These are phyloP conservation scores for Pseudogymnoascus sp. DNA, from an alignment of 2,329 filamentous ascomycete species.

Conservation along the genomic window DNA sequence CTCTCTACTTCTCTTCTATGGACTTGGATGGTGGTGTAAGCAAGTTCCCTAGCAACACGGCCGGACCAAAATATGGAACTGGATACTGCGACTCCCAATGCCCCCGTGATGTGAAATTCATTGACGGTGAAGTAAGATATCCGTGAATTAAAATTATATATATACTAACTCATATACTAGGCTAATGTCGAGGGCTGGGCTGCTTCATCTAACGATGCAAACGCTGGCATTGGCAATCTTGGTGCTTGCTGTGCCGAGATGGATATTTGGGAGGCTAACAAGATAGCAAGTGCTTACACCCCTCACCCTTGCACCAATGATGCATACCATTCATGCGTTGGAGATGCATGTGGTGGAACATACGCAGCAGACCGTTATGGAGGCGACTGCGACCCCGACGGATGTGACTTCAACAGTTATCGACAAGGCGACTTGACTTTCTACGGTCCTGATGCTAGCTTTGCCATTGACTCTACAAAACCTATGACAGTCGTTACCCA, in stretches of 20 bases:
- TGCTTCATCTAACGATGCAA: slow-evolving; percentile 37
- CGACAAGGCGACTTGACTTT: slow-evolving; percentile 45
- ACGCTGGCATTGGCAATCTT: slow-evolving; percentile 40
- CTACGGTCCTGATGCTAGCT: slow-evolving; percentile 41
- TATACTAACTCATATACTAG: slow-evolving; percentile 19
- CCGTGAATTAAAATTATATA: slow-evolving; percentile 29
- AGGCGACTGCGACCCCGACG: slow-evolving; percentile 48
- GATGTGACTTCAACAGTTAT: slow-evolving; percentile 50
- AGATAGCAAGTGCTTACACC: slow-evolving; percentile 44
- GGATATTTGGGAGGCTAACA: slow-evolving; percentile 56
- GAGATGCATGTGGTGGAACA: slow-evolving; percentile 33
- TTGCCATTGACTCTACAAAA: slow-evolving; percentile 38
- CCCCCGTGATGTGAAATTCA: slow-evolving; percentile 39
- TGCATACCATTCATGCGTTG: slow-evolving; percentile 35
- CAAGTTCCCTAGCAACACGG: slow-evolving; percentile 41
- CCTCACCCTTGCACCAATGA: slow-evolving; percentile 43
- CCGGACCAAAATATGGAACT: slow-evolving; percentile 49
- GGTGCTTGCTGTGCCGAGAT: slow-evolving; percentile 58
- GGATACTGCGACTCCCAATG: slow-evolving; percentile 55
- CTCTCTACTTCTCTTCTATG: slow-evolving; percentile 57
- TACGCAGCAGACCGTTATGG: slow-evolving; percentile 40
- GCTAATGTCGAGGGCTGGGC: slow-evolving; percentile 44
- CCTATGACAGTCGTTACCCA: slow-evolving; percentile 48
- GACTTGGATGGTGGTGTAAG: slow-evolving; percentile 48
- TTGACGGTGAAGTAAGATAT: slow-evolving; percentile 36